A percentile compares a stretch with the other conserved stretches of the same genome.
Conservation (phyloP, 2,329 filamentous ascomycete genomes). For the Pseudogymnoascus sp. region DNA sequence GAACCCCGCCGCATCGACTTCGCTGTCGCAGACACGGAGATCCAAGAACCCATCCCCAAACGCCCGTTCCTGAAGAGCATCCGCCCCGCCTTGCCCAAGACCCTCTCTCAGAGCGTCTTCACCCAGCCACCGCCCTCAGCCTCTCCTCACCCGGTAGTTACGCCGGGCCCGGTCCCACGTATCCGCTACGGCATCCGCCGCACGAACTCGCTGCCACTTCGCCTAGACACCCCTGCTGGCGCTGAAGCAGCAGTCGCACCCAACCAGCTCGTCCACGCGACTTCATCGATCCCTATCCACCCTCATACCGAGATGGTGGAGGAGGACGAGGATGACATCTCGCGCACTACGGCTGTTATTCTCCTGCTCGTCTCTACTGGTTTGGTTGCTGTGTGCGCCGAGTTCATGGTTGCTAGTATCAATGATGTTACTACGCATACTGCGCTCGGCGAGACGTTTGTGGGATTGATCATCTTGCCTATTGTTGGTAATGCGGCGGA, state of each 20-base stretch:
- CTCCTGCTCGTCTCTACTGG: conserved; percentile 56
- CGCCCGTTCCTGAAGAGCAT: conserved; percentile 52
- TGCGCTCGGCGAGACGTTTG: conserved; percentile 56
- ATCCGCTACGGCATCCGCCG: conserved; percentile 60
- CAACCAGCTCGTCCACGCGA: neutral
- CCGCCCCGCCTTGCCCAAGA: conserved; percentile 53
- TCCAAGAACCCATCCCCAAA: conserved; percentile 23
- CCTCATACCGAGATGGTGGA: conserved; percentile 10
- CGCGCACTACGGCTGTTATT: conserved; percentile 49
- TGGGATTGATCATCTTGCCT: conserved; percentile 63
- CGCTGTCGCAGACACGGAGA: conserved; percentile 35
- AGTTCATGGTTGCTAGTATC: conserved; percentile 63
- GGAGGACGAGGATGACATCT: conserved; percentile 41
- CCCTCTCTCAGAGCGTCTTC: conserved; percentile 66
- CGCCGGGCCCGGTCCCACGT: conserved; percentile 42
- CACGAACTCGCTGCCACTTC: conserved; percentile 66
- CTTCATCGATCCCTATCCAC: neutral
- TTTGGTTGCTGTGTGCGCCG: conserved; percentile 60
- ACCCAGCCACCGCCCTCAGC: conserved; percentile 36
- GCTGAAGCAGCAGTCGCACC: neutral
- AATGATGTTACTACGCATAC: conserved; percentile 50
- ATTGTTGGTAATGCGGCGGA: conserved; percentile 69
- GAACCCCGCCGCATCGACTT: conserved; percentile 54
- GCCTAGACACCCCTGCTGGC: conserved; percentile 31
- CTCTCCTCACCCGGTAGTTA: conserved; percentile 13